A percentile compares a stretch with the other conserved stretches of the same genome.
These are phyloP conservation scores for Exophiala aquamarina DNA, from an alignment of 2,329 filamentous ascomycete species.

Conservation along the genomic window DNA sequence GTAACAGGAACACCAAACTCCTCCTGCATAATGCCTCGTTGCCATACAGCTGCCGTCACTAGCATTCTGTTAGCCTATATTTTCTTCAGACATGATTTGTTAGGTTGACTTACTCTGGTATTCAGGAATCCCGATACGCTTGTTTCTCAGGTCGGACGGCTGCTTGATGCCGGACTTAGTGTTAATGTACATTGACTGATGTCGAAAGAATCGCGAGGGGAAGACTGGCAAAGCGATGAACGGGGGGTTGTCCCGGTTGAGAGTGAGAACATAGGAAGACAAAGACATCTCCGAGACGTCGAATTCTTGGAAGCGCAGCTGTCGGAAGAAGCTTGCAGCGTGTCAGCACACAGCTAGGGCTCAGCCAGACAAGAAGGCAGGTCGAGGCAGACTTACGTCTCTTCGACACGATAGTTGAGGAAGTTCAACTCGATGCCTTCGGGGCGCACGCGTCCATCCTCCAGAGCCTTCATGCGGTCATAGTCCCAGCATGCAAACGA, in stretches of 20 bases:
- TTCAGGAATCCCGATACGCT: conserved; percentile 20
- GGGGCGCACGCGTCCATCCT: conserved; percentile 30
- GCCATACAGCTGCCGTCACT: conserved; percentile 27
- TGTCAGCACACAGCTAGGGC: background rate
- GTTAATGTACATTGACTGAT: conserved; percentile 14
- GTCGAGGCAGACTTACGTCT: conserved; percentile 6
- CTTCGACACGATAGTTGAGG: conserved; percentile 24
- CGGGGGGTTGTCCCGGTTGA: conserved; percentile 15
- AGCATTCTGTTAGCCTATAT: background rate
- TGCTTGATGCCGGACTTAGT: conserved; percentile 12
- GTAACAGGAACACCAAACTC: conserved; percentile 22
- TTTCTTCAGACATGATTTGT: too few species aligned
- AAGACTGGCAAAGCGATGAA: conserved; percentile 31
- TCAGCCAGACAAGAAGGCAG: too few species aligned
- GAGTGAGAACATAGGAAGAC: conserved; percentile 26
- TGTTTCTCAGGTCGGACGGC: conserved; percentile 21
- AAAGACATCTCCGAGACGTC: conserved; percentile 29
- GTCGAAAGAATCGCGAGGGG: conserved; percentile 24
- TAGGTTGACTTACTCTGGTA: conserved; percentile 21
- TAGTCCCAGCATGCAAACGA: conserved; percentile 32
- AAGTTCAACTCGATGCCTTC: conserved; percentile 35
- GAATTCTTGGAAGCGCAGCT: conserved; percentile 25
- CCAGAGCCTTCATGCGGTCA: conserved; percentile 32
- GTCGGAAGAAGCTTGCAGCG: conserved; percentile 8
- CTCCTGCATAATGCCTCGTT: conserved; percentile 24